Evolutionary conservation across 2,329 filamentous ascomycete species (phyloP), one percentile per base, ranked within the genome.

Genomic region (Claviceps capensis): DNA sequence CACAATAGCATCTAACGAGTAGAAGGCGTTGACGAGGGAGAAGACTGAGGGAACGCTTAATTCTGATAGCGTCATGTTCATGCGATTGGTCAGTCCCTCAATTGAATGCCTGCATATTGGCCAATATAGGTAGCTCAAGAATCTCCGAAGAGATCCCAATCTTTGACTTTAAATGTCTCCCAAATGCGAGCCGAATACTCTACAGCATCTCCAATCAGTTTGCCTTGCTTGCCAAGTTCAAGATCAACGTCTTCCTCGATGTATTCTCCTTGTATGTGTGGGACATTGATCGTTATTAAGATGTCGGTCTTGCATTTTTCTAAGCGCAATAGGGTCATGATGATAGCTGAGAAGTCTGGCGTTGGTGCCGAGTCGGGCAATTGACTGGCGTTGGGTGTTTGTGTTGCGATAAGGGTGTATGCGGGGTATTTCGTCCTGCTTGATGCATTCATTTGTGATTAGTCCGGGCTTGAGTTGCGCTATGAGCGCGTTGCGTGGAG

Each of bases 271-370:
- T 79, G 76, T 58, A 88, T 83, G 63, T 93, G 85, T 30, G 90
- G 91, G 47, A 95, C 86, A 67, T 95, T 96, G 63, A 95, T 80
- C 42, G 86, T 86, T 56, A 95, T 81, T 47, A 95, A 72, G 41
- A 97, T 71, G 67, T 97, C 91, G 1, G 90, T 91, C 53, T 73
- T 74, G 63, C 89, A 76, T 60, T 79, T 76, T 67, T 83, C 83
- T 47, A 97, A 74, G 16, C 91, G 77, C 52, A 96, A 70, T 42
- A 96, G 73, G 16, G 88, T 80, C 57, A 95, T 74, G 58, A 90
- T 79, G 54, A 93, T 83, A 43, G 80, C 86, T 7, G 86, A 87
- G 66, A 86, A 86, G 62, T 82, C 77, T 46, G 70, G 77, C 22
- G 68, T 71, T 58, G 71, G 63, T 55, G 64, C 58, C 51, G 62